phyloP scores from a whole-genome alignment of 371 early-diverging fungal species.

The Circinella minor region DNA sequence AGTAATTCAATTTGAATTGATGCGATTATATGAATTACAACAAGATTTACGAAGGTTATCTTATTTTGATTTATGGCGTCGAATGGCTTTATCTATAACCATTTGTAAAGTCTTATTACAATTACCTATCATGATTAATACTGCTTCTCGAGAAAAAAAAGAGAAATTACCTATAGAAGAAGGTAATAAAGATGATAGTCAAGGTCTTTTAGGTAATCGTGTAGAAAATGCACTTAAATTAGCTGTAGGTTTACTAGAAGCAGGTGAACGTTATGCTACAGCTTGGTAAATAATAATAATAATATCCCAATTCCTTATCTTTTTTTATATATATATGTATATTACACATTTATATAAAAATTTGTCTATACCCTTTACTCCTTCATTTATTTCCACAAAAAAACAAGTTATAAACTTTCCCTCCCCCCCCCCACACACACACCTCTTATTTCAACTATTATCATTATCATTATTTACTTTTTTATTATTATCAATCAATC shows the following conservation, averaged over 20 bases:
- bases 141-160: constrained; percentile 35
- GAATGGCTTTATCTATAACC: constrained; percentile 61
- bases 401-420: neutral
- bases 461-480: too few relatives aligned
- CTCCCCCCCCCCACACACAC: too few relatives aligned
- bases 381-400: neutral
- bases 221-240: constrained; percentile 58
- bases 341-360: neutral
- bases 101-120: constrained; percentile 59
- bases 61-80: constrained; percentile 62
- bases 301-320: neutral
- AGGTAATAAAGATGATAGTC: constrained; percentile 19
- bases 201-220: constrained; percentile 51
- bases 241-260: constrained; percentile 59
- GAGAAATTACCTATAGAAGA: constrained; percentile 22
- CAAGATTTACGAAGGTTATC: constrained; percentile 60
- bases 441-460: neutral
- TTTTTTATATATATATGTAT: neutral
- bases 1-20: constrained; percentile 63
- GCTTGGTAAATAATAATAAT: constrained; percentile 1
- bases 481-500: too few relatives aligned
- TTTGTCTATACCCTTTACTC: neutral
- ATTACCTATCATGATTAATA: constrained; percentile 65
- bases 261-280: constrained; percentile 55
- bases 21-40: constrained; percentile 65